Evolutionary conservation across 2,329 filamentous ascomycete species (phyloP).

Genomic region (Aureobasidium musti): DNA sequence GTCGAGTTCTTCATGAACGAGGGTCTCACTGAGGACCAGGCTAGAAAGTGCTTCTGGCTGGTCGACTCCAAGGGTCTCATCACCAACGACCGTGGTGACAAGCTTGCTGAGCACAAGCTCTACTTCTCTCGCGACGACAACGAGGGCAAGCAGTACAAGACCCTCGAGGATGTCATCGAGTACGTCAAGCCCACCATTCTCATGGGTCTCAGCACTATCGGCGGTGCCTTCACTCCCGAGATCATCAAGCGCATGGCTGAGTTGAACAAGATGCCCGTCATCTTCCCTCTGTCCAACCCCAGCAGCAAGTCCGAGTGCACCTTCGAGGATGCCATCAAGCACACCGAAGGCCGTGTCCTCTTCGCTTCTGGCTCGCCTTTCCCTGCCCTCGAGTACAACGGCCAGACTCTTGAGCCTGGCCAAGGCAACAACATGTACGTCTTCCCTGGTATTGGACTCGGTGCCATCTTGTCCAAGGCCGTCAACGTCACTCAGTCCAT

Average conservation of each 20-base stretch:
- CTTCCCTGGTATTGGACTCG: constrained; percentile 93
- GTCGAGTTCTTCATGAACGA: constrained; percentile 95
- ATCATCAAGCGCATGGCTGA: constrained; percentile 66
- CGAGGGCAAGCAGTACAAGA: constrained; percentile 67
- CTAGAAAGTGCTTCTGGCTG: constrained; percentile 91
- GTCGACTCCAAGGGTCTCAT: constrained; percentile 91
- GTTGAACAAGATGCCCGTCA: constrained; percentile 68
- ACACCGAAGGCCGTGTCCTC: constrained; percentile 87
- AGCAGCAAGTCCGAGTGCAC: constrained; percentile 97
- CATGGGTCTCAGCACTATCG: constrained; percentile 91
- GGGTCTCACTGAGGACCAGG: constrained; percentile 83
- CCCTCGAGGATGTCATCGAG: constrained; percentile 86
- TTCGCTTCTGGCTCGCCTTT: constrained; percentile 97
- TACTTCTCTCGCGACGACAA: constrained; percentile 69
- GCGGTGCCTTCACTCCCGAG: constrained; percentile 88
- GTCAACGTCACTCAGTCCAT: constrained; percentile 87
- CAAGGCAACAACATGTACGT: constrained; percentile 88
- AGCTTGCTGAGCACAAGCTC: constrained; percentile 80
- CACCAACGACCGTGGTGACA: constrained; percentile 88
- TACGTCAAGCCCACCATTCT: constrained; percentile 94
- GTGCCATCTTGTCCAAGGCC: constrained; percentile 87
- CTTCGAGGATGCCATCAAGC: constrained; percentile 86
- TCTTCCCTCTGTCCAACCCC: constrained; percentile 94
- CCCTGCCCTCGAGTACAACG: constrained; percentile 59
- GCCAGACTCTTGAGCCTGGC: constrained; percentile 52